Conservation (phyloP, 2,329 filamentous ascomycete genomes). For the Lithohypha guttulata region DNA sequence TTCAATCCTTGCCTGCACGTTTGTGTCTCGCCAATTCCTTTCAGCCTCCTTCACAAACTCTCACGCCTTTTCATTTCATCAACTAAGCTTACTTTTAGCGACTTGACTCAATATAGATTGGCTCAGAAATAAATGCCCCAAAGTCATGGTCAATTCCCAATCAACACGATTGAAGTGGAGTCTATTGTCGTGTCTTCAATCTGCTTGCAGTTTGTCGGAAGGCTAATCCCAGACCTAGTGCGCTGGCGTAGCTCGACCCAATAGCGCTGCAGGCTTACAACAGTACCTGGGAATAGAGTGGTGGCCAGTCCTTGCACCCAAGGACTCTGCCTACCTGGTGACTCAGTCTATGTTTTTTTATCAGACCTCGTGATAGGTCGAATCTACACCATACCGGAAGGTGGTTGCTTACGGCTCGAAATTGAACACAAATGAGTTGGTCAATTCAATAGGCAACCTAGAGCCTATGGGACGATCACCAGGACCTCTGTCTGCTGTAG, state of each 20-base stretch:
- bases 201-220: slow-evolving; percentile 1
- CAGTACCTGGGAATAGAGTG: not conserved
- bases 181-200: not conserved
- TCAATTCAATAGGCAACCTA: too few relatives aligned
- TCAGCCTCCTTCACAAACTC: slow-evolving; percentile 7
- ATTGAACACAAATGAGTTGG: not conserved
- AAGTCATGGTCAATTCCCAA: not conserved
- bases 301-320: not conserved
- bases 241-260: slow-evolving; percentile 8
- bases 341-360: slow-evolving; percentile 8
- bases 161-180: not conserved
- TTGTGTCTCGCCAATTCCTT: slow-evolving; percentile 7
- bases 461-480: not conserved
- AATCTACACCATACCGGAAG: too few relatives aligned
- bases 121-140: not conserved
- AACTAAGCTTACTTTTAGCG: slow-evolving; percentile 3
- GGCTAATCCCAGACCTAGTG: slow-evolving; percentile 9
- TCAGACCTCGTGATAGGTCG: slow-evolving; percentile 4
- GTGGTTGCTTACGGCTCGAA: too few relatives aligned
- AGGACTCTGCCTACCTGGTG: too few relatives aligned
- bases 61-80: not conserved
- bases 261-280: slow-evolving; percentile 4
- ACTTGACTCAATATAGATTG: slow-evolving; percentile 6
- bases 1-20: not conserved
- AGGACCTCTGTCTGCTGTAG: too few relatives aligned